Evolutionary conservation across 192 early-diverging fungal genomes (phyloP).

Genomic region (Lobosporangium transversale): DNA sequence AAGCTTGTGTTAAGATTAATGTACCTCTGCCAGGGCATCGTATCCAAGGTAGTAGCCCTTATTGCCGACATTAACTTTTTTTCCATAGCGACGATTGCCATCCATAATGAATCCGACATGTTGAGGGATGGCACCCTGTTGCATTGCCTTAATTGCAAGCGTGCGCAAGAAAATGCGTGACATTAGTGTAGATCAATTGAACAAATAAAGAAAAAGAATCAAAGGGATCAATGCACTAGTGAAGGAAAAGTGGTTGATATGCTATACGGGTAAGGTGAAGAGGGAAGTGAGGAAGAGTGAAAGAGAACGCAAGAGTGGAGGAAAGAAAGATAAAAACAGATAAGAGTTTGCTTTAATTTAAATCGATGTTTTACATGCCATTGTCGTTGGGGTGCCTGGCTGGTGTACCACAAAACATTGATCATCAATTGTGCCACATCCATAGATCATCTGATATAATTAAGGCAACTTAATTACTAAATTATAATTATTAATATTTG

Average conservation of each 20-base stretch:
- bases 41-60: constrained; percentile 87
- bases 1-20: background rate
- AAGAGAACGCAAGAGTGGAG: background rate
- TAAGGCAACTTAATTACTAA: no score
- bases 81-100: constrained; percentile 94
- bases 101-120: constrained; percentile 99
- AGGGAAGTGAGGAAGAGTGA: background rate
- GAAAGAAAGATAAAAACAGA: no score
- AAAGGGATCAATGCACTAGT: background rate
- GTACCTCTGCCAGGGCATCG: constrained; percentile 79
- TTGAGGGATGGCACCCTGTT: constrained; percentile 82
- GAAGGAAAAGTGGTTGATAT: background rate
- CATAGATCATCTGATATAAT: no score
- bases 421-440: no score
- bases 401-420: no score
- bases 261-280: background rate
- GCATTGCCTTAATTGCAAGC: constrained; percentile 49
- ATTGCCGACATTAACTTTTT: constrained; percentile 63
- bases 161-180: background rate
- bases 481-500: no score
- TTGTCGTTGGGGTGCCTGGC: no score
- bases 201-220: background rate
- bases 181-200: background rate
- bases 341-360: no score
- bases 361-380: no score